Evolutionary conservation across 257 asterid genomes (phyloP).

Genomic region (Solanum virginianum): DNA sequence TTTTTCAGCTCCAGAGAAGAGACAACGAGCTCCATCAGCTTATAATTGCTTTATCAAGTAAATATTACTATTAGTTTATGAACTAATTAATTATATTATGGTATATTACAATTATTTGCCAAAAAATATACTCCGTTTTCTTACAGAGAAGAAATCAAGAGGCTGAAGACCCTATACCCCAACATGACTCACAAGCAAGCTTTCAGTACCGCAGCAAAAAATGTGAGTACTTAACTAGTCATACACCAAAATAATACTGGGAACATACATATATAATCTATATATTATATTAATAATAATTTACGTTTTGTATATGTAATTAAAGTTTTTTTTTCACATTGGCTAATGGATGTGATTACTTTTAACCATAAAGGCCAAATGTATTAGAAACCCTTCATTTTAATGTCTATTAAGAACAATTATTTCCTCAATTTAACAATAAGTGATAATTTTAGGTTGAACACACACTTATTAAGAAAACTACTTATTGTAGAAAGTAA

Average conservation of each 20-base stretch:
- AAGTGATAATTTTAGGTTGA: too few species aligned
- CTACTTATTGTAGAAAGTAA: too few species aligned
- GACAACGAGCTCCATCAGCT: constrained; percentile 66
- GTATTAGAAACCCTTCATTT: not conserved
- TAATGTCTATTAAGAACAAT: not conserved
- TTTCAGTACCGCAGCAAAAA: constrained; percentile 80
- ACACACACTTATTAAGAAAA: too few species aligned
- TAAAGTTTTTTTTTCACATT: too few species aligned
- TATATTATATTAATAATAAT: too few species aligned
- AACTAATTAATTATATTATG: not conserved
- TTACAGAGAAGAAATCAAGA: constrained; percentile 57
- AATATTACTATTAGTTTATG: not conserved
- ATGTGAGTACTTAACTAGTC: constrained; percentile 20
- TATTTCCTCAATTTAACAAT: not conserved
- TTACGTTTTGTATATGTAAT: too few species aligned
- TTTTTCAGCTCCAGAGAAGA: constrained; percentile 63
- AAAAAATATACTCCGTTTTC: not conserved
- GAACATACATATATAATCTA: too few species aligned
- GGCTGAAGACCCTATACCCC: constrained; percentile 58
- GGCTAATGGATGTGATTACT: too few species aligned
- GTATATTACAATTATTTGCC: not conserved
- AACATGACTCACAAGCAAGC: constrained; percentile 80
- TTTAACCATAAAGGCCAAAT: too few species aligned
- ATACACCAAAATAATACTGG: too few species aligned
- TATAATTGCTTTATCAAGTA: constrained; percentile 80